A percentile compares a stretch with the other conserved stretches of the same genome.
phyloP scores from a whole-genome alignment of 768 basidiomycete species.

The Suillus subluteus region DNA sequence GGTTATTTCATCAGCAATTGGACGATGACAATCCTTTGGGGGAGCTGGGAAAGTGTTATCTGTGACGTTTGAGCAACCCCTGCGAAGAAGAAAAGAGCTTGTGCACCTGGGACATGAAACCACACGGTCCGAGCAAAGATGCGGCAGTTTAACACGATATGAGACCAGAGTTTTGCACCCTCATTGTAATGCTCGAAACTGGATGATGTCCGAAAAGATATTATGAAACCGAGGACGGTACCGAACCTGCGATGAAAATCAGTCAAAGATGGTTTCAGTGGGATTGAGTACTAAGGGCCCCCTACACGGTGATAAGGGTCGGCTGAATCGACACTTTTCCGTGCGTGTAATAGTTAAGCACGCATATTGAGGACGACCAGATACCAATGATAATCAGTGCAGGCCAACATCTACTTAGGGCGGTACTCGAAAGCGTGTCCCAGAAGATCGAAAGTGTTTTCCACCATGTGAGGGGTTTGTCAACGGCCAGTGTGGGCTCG shows the following conservation, averaged over 20 bases:
- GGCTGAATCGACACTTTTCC: constrained; percentile 43
- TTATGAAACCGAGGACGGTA: constrained; percentile 76
- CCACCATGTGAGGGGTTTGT: neutral
- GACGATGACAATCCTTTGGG: constrained; percentile 11
- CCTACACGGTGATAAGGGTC: constrained; percentile 70
- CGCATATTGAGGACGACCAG: constrained; percentile 59
- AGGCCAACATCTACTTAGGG: constrained; percentile 41
- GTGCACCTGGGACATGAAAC: constrained; percentile 66
- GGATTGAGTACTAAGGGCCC: constrained; percentile 4
- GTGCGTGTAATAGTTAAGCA: constrained; percentile 52
- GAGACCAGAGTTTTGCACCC: constrained; percentile 67
- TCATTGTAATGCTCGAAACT: constrained; percentile 79
- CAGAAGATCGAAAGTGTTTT: neutral
- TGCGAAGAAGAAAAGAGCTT: constrained; percentile 14
- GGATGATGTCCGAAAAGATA: constrained; percentile 71
- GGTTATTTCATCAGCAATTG: constrained; percentile 7
- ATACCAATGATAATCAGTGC: constrained; percentile 61
- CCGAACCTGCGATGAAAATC: constrained; percentile 41
- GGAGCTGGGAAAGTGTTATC: constrained; percentile 22
- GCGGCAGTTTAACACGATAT: constrained; percentile 56
- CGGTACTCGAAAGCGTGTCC: constrained; percentile 22
- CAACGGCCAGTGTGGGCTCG: neutral
- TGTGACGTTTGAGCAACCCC: constrained; percentile 16
- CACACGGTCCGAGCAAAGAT: constrained; percentile 64
- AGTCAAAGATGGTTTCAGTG: constrained; percentile 27